Percentiles rank a stretch among this genome's conserved stretches.
Evolutionary conservation across 2,329 filamentous ascomycete genomes (phyloP).

Genomic region (Apiospora arundinis): DNA sequence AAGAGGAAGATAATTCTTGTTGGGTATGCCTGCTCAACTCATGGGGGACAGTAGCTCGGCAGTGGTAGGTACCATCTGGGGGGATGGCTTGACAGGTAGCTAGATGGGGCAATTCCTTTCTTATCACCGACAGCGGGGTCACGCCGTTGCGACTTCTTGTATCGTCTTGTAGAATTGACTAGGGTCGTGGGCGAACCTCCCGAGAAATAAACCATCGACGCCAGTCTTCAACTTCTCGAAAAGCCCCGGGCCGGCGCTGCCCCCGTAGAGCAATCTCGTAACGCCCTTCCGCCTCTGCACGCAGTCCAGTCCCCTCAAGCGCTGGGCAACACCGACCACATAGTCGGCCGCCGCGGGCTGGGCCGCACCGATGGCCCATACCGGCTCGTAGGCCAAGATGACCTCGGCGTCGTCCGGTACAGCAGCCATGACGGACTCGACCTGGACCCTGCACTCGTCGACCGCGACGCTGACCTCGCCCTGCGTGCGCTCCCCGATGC

Average conservation of each 20-base stretch:
- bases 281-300: conserved; percentile 58
- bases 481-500: conserved; percentile 73
- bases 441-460: conserved; percentile 69
- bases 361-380: conserved; percentile 84
- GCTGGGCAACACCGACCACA: conserved; percentile 72
- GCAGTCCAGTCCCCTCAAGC: conserved; percentile 61
- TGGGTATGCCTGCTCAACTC: too few relatives aligned
- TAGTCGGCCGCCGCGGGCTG: conserved; percentile 75
- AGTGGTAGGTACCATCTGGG: too few relatives aligned
- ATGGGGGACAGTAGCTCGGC: too few relatives aligned
- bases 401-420: conserved; percentile 70
- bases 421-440: conserved; percentile 66
- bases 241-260: conserved; percentile 80
- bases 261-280: conserved; percentile 80
- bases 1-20: too few relatives aligned
- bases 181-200: conserved; percentile 81
- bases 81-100: too few relatives aligned
- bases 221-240: conserved; percentile 71
- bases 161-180: conserved; percentile 75
- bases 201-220: conserved; percentile 82
- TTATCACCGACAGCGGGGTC: too few relatives aligned
- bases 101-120: too few relatives aligned
- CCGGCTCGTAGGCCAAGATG: conserved; percentile 84
- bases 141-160: conserved; percentile 70
- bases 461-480: conserved; percentile 64